phyloP scores from a whole-genome alignment of 495 filamentous ascomycete species.

The Cercophora scortea region DNA sequence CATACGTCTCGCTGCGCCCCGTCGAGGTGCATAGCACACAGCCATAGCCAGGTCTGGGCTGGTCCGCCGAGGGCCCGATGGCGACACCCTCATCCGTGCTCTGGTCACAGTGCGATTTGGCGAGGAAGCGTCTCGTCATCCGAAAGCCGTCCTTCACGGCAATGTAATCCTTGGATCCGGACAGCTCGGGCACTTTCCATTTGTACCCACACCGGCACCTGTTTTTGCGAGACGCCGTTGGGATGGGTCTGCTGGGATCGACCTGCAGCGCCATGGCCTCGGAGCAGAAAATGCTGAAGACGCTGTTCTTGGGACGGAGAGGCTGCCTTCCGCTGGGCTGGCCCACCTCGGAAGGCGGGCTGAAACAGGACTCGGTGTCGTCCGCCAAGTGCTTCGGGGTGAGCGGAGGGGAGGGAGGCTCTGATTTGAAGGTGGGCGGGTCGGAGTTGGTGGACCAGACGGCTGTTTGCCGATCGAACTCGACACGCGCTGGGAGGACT shows the following conservation, averaged over 20 bases:
- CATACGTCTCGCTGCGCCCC: constrained; percentile 25
- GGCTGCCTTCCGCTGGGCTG: background rate
- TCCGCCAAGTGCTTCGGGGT: constrained; percentile 24
- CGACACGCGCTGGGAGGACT: background rate
- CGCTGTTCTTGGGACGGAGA: constrained; percentile 26
- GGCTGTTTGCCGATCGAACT: constrained; percentile 9
- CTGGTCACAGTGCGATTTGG: constrained; percentile 28
- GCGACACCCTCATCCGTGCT: constrained; percentile 11
- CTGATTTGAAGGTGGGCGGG: constrained; percentile 17
- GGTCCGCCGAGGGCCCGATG: constrained; percentile 2
- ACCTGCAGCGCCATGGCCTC: constrained; percentile 31
- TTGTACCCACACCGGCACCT: constrained; percentile 29
- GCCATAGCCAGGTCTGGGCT: constrained; percentile 11
- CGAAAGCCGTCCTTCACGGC: constrained; percentile 26
- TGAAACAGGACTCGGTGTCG: constrained; percentile 15
- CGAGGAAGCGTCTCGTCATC: constrained; percentile 28
- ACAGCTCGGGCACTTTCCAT: constrained; percentile 17
- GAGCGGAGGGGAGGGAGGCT: constrained; percentile 29
- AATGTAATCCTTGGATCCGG: constrained; percentile 6
- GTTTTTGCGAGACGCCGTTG: constrained; percentile 4
- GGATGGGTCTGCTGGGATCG: constrained; percentile 17
- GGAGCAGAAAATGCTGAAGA: constrained; percentile 32
- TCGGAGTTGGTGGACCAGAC: constrained; percentile 9
- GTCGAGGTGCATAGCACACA: constrained; percentile 22
- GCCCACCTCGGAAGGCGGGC: constrained; percentile 5